Percentiles rank a stretch among this genome's conserved stretches.
These are phyloP conservation scores for Eimeria zaria DNA, from an alignment of 169 alveolate species.

Conservation along the genomic window DNA sequence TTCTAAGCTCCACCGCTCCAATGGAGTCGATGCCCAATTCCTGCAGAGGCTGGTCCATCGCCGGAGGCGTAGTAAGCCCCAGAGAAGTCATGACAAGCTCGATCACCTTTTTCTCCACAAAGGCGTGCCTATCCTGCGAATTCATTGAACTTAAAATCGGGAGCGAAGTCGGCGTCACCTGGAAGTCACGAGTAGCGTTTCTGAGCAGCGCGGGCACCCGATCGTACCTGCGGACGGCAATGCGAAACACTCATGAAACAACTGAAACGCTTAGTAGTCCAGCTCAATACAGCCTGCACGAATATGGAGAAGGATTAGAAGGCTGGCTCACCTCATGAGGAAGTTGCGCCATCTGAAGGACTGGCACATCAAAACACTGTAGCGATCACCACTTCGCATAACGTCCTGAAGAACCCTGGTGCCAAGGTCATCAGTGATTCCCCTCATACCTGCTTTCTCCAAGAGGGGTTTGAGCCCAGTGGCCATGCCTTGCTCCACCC, in stretches of 20 bases:
- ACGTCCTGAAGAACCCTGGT: slow-evolving; percentile 85
- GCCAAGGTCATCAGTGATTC: slow-evolving; percentile 89
- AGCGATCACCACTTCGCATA: slow-evolving; percentile 41
- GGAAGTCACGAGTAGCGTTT: slow-evolving; percentile 64
- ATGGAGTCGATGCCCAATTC: slow-evolving; percentile 90
- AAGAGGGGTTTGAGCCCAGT: slow-evolving; percentile 86
- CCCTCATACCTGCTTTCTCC: slow-evolving; percentile 90
- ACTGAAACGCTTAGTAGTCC: neutral
- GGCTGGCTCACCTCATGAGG: slow-evolving; percentile 74
- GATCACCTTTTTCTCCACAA: slow-evolving; percentile 71
- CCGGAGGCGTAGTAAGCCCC: slow-evolving; percentile 83
- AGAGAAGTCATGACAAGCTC: slow-evolving; percentile 75
- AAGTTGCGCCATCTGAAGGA: slow-evolving; percentile 87
- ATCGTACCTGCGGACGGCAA: slow-evolving; percentile 42
- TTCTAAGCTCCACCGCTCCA: slow-evolving; percentile 89
- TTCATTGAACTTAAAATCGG: slow-evolving; percentile 76
- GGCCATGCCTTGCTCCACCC: slow-evolving; percentile 89
- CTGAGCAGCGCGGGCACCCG: slow-evolving; percentile 76
- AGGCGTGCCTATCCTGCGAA: slow-evolving; percentile 65
- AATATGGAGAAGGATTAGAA: neutral
- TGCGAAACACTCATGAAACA: neutral
- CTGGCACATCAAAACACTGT: slow-evolving; percentile 86
- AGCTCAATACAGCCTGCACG: neutral
- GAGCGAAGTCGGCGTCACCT: slow-evolving; percentile 58
- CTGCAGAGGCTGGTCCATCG: slow-evolving; percentile 89